Evolutionary conservation across 768 basidiomycete species (phyloP).

Genomic region (Lentinula detonsa): DNA sequence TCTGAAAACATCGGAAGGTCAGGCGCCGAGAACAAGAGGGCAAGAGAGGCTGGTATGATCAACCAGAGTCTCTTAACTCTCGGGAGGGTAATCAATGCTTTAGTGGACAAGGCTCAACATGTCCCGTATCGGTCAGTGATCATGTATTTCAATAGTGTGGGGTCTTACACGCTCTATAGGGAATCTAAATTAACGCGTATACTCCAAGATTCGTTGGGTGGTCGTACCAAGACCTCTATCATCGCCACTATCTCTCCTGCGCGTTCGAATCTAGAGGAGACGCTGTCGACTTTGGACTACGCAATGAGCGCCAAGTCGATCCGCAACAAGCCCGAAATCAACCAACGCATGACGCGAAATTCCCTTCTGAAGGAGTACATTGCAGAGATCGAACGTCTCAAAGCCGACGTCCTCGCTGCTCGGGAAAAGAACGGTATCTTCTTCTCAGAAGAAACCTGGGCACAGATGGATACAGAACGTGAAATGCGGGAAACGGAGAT

Average conservation of each 20-base stretch:
- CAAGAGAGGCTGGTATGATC: constrained; percentile 97
- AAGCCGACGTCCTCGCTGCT: constrained; percentile 84
- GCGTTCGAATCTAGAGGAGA: constrained; percentile 92
- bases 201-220: constrained; percentile 98
- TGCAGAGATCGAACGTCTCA: constrained; percentile 88
- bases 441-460: constrained; percentile 89
- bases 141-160: not conserved
- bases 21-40: constrained; percentile 92
- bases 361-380: constrained; percentile 92
- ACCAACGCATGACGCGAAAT: constrained; percentile 90
- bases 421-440: constrained; percentile 96
- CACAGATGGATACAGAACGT: constrained; percentile 71
- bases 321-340: constrained; percentile 90
- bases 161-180: constrained; percentile 30
- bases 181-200: constrained; percentile 98
- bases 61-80: constrained; percentile 97
- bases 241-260: constrained; percentile 96
- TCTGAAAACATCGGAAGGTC: constrained; percentile 96
- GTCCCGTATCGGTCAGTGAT: constrained; percentile 81
- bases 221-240: constrained; percentile 95
- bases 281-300: constrained; percentile 94
- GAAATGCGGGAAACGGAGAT: constrained; percentile 72
- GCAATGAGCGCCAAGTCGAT: constrained; percentile 94
- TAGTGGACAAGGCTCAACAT: constrained; percentile 88
- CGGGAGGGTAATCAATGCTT: constrained; percentile 91